phyloP scores from a whole-genome alignment of 73 alveolate genomes.

The Durusdinium trenchii region DNA sequence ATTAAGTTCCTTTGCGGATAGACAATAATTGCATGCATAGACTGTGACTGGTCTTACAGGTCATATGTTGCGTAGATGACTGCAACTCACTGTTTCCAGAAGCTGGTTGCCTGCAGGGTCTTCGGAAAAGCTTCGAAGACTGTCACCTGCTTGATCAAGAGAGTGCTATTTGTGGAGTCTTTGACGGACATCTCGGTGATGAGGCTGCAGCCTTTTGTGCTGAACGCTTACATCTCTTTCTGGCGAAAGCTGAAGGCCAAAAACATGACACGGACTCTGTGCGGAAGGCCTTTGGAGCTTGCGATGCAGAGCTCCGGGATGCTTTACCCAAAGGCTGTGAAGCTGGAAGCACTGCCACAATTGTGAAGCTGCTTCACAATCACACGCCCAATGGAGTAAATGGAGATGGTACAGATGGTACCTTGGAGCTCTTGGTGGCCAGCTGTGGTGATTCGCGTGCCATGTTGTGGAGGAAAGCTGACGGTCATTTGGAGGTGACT shows the following conservation, averaged over 20 bases:
- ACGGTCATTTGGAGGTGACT: neutral
- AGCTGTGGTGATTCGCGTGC: constrained; percentile 68
- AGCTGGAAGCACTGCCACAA: constrained; percentile 59
- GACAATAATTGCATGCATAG: too few relatives aligned
- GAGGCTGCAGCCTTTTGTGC: constrained; percentile 82
- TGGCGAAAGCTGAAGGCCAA: neutral
- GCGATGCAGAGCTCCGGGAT: constrained; percentile 25
- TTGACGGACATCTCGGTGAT: constrained; percentile 72
- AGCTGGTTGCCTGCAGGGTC: neutral
- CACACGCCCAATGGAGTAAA: neutral
- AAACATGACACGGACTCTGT: neutral
- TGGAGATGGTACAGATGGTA: neutral
- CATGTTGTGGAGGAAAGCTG: constrained; percentile 38
- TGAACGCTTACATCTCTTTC: neutral
- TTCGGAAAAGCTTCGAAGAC: constrained; percentile 64
- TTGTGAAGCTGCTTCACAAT: neutral
- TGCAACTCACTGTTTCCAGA: neutral
- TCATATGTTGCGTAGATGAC: neutral
- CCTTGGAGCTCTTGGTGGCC: constrained; percentile 10
- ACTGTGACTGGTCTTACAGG: too few relatives aligned
- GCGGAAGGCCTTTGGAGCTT: constrained; percentile 32
- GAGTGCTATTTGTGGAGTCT: constrained; percentile 28
- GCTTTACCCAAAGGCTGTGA: constrained; percentile 46
- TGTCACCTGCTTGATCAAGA: constrained; percentile 48
- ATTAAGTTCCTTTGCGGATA: too few relatives aligned